These are phyloP conservation scores for Arctium lappa DNA, from an alignment of 129 eudicot species.

Conservation along the genomic window DNA sequence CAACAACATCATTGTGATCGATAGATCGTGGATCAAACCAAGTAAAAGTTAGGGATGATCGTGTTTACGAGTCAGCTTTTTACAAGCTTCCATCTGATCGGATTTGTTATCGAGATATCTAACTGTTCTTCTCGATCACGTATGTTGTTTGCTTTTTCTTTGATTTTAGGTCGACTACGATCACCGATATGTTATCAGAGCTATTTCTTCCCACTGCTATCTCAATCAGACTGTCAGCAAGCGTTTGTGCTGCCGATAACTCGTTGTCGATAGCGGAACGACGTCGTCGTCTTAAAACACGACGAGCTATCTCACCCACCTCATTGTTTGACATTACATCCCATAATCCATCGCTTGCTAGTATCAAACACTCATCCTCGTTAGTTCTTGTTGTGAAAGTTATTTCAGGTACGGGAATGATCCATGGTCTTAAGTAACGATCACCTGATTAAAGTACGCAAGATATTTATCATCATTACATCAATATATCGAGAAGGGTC, in stretches of 20 bases:
- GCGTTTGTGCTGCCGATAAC: constrained; percentile 38
- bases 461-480: not conserved
- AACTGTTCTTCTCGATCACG: not conserved
- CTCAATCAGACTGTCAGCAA: constrained; percentile 54
- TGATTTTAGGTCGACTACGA: constrained; percentile 62
- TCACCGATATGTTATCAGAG: constrained; percentile 60
- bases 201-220: constrained; percentile 53
- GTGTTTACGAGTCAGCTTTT: constrained; percentile 28
- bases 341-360: constrained; percentile 76
- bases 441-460: constrained; percentile 41
- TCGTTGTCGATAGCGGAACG: constrained; percentile 24
- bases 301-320: constrained; percentile 61
- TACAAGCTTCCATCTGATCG: constrained; percentile 4
- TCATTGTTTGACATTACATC: constrained; percentile 71
- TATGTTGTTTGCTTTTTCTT: constrained; percentile 37
- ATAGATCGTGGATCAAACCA: constrained; percentile 38
- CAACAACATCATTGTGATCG: not conserved
- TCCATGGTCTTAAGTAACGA: constrained; percentile 59
- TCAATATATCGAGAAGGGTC: not conserved
- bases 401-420: constrained; percentile 60
- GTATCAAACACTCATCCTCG: constrained; percentile 57
- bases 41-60: constrained; percentile 40
- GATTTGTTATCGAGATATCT: not conserved
- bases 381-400: constrained; percentile 53
- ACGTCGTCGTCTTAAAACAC: constrained; percentile 34